Conservation (phyloP, 2,329 filamentous ascomycete species). For the Aspergillus pseudotamarii region DNA sequence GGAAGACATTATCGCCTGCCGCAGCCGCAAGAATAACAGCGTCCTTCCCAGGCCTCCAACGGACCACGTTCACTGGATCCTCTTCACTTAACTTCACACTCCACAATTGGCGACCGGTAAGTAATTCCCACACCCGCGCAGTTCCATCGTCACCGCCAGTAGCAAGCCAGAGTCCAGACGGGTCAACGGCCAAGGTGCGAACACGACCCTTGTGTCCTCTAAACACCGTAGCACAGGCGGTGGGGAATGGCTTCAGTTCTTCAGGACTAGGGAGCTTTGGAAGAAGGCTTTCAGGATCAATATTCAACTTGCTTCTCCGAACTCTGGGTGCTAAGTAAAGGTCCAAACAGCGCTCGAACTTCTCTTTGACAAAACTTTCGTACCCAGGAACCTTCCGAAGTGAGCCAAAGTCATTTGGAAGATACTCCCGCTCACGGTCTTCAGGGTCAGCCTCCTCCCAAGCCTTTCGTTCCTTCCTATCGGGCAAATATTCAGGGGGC, state of each 20-base stretch:
- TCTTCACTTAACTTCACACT: constrained; percentile 74
- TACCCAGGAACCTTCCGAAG: constrained; percentile 92
- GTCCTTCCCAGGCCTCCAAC: constrained; percentile 85
- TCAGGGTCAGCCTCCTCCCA: constrained; percentile 90
- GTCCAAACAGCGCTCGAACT: constrained; percentile 93
- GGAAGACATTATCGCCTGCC: constrained; percentile 80
- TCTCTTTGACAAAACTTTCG: constrained; percentile 86
- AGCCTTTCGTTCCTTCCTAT: constrained; percentile 75
- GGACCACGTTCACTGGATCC: constrained; percentile 80
- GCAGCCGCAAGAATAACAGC: constrained; percentile 80
- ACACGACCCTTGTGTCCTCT: constrained; percentile 86
- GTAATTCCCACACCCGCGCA: constrained; percentile 84
- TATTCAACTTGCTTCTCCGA: constrained; percentile 91
- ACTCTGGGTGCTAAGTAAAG: constrained; percentile 92
- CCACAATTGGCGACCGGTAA: constrained; percentile 87
- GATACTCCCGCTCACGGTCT: constrained; percentile 84
- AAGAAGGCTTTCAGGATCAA: constrained; percentile 88
- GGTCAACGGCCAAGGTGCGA: constrained; percentile 80
- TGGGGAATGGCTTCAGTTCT: constrained; percentile 93
- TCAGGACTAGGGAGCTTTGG: constrained; percentile 92
- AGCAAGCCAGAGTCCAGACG: constrained; percentile 81
- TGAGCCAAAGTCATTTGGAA: constrained; percentile 80
- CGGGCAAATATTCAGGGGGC: constrained; percentile 88
- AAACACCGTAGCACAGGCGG: constrained; percentile 83
- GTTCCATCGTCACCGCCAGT: constrained; percentile 94